A percentile compares a stretch with the other conserved stretches of the same genome.
phyloP scores from a whole-genome alignment of 2,329 filamentous ascomycete genomes.

The Colletotrichum sojae region DNA sequence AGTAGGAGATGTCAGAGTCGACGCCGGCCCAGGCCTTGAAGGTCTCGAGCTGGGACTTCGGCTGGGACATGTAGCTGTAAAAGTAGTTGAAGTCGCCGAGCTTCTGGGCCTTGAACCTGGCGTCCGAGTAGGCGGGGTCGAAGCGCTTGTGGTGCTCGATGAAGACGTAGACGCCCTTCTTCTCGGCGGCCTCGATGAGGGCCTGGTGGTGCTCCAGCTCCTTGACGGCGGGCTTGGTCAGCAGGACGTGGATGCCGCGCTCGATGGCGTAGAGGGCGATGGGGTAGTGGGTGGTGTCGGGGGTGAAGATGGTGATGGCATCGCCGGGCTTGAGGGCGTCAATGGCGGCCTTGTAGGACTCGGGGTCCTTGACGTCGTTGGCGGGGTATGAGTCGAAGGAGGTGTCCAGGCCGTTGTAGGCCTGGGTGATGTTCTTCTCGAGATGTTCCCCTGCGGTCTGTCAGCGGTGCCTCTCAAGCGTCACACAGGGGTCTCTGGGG shows the following conservation, averaged over 20 bases:
- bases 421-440: conserved; percentile 86
- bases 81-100: conserved; percentile 99
- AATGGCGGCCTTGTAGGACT: conserved; percentile 91
- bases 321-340: conserved; percentile 85
- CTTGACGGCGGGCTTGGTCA: conserved; percentile 96
- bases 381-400: conserved; percentile 87
- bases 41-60: conserved; percentile 91
- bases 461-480: conserved; percentile 14
- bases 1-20: conserved; percentile 95
- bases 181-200: conserved; percentile 79
- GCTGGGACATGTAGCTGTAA: conserved; percentile 96
- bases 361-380: conserved; percentile 80
- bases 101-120: conserved; percentile 79
- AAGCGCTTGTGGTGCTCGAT: conserved; percentile 98
- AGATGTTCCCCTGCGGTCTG: conserved; percentile 78
- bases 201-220: conserved; percentile 83
- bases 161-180: conserved; percentile 88
- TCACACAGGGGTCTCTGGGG: background rate
- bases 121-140: conserved; percentile 93
- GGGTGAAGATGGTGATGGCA: conserved; percentile 96
- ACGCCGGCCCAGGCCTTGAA: conserved; percentile 95
- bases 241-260: conserved; percentile 88
- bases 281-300: conserved; percentile 91
- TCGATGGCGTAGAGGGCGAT: conserved; percentile 95
- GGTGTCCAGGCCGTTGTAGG: conserved; percentile 91